phyloP scores from a whole-genome alignment of 345 rosid genomes.

The Rhizophora apiculata region DNA sequence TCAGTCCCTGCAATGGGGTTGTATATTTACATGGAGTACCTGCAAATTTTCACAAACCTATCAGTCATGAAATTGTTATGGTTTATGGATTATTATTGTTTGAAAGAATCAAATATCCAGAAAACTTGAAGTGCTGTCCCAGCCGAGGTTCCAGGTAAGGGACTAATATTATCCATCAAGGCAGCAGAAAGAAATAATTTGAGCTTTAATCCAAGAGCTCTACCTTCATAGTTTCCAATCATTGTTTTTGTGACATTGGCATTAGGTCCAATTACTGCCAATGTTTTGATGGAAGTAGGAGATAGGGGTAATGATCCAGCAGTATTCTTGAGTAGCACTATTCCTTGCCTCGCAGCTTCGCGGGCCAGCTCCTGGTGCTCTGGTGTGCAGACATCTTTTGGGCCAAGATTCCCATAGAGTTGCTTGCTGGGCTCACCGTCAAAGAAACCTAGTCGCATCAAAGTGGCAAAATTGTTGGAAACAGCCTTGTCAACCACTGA shows the following conservation, averaged over 20 bases:
- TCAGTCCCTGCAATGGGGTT: slow-evolving; percentile 74
- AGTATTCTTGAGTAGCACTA: slow-evolving; percentile 74
- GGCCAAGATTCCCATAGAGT: slow-evolving; percentile 67
- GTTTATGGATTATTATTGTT: not conserved
- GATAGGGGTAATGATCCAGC: slow-evolving; percentile 64
- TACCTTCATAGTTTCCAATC: slow-evolving; percentile 97
- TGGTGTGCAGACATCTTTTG: slow-evolving; percentile 71
- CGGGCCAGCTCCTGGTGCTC: slow-evolving; percentile 73
- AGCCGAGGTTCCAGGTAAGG: no score
- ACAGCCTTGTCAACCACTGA: slow-evolving; percentile 55
- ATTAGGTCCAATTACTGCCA: slow-evolving; percentile 92
- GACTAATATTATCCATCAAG: not conserved
- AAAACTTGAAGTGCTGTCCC: no score
- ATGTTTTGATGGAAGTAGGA: slow-evolving; percentile 43
- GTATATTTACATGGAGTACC: slow-evolving; percentile 87
- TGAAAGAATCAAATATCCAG: no score
- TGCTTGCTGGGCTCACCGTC: slow-evolving; percentile 86
- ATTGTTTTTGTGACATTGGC: slow-evolving; percentile 89
- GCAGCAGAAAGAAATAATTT: not conserved
- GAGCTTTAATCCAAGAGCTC: not conserved
- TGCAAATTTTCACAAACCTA: slow-evolving; percentile 11
- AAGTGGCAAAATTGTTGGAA: slow-evolving; percentile 75
- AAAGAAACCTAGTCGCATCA: slow-evolving; percentile 89
- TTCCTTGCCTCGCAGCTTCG: slow-evolving; percentile 93
- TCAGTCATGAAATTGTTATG: not conserved